Evolutionary conservation across 306 rosid genomes (phyloP).

Genomic region (Morella rubra): DNA sequence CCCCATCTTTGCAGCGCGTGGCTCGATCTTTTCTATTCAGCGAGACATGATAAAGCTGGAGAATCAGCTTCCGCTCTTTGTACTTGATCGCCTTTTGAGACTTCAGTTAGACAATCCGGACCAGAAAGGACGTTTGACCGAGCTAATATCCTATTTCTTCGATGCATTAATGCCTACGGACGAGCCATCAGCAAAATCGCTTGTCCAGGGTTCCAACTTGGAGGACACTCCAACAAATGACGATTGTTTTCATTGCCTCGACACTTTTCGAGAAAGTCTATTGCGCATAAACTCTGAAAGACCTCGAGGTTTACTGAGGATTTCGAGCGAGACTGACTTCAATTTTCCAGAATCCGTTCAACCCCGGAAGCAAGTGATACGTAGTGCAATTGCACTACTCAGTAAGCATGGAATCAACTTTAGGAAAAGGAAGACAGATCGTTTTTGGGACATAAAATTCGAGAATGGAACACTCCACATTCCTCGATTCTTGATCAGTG

Average conservation of each 20-base stretch:
- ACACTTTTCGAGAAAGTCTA: too few relatives aligned
- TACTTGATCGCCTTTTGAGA: conserved; percentile 59
- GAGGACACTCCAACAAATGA: too few relatives aligned
- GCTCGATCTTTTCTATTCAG: conserved; percentile 81
- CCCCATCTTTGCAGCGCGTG: conserved; percentile 18
- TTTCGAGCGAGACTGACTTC: too few relatives aligned
- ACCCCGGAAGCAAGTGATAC: too few relatives aligned
- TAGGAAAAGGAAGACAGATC: conserved; percentile 73
- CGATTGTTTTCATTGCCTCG: too few relatives aligned
- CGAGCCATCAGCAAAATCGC: too few relatives aligned
- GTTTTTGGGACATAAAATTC: conserved; percentile 79
- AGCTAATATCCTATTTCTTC: conserved; percentile 25
- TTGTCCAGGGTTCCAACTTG: too few relatives aligned
- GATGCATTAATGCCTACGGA: too few relatives aligned
- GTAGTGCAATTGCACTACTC: conserved; percentile 69
- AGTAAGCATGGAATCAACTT: conserved; percentile 75
- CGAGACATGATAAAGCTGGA: conserved; percentile 92
- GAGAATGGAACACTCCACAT: conserved; percentile 56
- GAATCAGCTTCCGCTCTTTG: conserved; percentile 74
- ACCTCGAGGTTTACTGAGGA: too few relatives aligned
- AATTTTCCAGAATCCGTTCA: too few relatives aligned
- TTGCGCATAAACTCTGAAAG: too few relatives aligned
- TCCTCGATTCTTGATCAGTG: conserved; percentile 57
- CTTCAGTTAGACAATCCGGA: conserved; percentile 36
- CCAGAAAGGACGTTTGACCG: conserved; percentile 1